Percentiles rank a stretch among this genome's conserved stretches.
phyloP scores from a whole-genome alignment of 1,284 basidiomycete genomes.

The Singerocomus rubriflavus region DNA sequence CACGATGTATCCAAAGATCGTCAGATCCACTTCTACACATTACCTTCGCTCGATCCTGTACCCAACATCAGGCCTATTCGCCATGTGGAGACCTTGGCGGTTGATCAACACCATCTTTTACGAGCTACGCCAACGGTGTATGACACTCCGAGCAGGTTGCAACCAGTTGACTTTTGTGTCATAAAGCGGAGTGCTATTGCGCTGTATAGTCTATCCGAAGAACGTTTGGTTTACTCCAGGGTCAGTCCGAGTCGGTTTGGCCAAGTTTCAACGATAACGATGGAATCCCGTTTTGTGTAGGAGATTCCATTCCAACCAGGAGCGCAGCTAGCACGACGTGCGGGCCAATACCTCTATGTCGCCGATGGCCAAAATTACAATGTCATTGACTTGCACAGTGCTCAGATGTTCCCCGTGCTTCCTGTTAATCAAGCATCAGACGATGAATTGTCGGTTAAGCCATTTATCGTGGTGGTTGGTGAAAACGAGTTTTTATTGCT shows the following conservation, averaged over 20 bases:
- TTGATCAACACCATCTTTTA: slow-evolving; percentile 75
- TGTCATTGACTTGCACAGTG: slow-evolving; percentile 70
- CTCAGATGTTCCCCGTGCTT: slow-evolving; percentile 66
- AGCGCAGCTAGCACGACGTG: slow-evolving; percentile 60
- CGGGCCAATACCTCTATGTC: slow-evolving; percentile 67
- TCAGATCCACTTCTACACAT: slow-evolving; percentile 74
- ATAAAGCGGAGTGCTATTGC: slow-evolving; percentile 70
- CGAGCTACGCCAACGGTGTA: slow-evolving; percentile 46
- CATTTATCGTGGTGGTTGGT: slow-evolving; percentile 71
- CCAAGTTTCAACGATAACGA: slow-evolving; percentile 41
- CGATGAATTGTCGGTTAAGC: slow-evolving; percentile 48
- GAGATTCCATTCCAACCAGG: slow-evolving; percentile 77
- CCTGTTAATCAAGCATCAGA: slow-evolving; percentile 70
- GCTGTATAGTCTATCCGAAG: slow-evolving; percentile 51
- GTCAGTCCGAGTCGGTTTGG: slow-evolving; percentile 17
- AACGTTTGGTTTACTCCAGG: slow-evolving; percentile 30
- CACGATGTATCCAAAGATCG: slow-evolving; percentile 48
- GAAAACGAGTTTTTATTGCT: slow-evolving; percentile 77
- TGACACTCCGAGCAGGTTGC: slow-evolving; percentile 38
- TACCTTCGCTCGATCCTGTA: slow-evolving; percentile 76
- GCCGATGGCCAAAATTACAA: slow-evolving; percentile 73
- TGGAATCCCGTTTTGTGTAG: slow-evolving; percentile 51
- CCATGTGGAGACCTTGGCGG: slow-evolving; percentile 73
- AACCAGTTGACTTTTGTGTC: slow-evolving; percentile 74
- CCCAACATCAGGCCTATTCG: slow-evolving; percentile 72